Base-by-base conservation (phyloP, 2,329 filamentous ascomycete genomes). In the Fusarium veterinarium region DNA sequence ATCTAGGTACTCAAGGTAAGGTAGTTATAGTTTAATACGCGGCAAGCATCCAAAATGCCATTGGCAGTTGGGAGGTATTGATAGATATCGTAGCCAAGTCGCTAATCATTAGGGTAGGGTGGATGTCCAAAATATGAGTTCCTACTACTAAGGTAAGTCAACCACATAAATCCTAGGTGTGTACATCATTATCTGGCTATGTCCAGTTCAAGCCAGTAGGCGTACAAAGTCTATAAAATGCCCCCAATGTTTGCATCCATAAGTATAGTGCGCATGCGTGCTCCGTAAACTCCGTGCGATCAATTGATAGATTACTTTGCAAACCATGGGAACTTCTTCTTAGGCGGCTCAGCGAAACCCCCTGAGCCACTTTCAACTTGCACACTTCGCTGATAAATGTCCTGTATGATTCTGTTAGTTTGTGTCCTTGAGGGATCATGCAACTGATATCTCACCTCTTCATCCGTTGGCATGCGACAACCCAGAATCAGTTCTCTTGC, bases 401-500 rank as follows among this genome's bases (percentile, higher is more conserved):
- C 90, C 89, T 91, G 67, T n/a, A 44, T 8, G 56, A 45, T 13
- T 17, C 11, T 37, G 75, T 83, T 70, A 82, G 76, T 30, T 25
- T 19, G 28, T 59, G 42, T 51, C 20, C 17, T 45, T 37, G 6
- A 28, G 14, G 2, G n/a, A 12, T 19, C 38, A 16, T 14, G 25
- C 31, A 38, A n/a, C 14, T n/a, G 4, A 30, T 20, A 17, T 84
- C 91, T 84, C 83, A 97, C 95, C 85, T 98, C 95, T 76, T 97
- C 94, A 82, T 97, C 95, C 61, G 91, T 92, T 48, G 91, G 87
- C 83, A 98, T 92, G 77, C 91, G 91, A 74, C 93, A 93, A 77
- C 97, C 94, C 72, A 98, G 83, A 62, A 98, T 90, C 77, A 97
- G 81, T 75, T 93, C 91, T 76, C 91, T 88, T 8, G 93, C 89